phyloP scores from a whole-genome alignment of 805 yeast species.

The Jamesozyma rosinii region DNA sequence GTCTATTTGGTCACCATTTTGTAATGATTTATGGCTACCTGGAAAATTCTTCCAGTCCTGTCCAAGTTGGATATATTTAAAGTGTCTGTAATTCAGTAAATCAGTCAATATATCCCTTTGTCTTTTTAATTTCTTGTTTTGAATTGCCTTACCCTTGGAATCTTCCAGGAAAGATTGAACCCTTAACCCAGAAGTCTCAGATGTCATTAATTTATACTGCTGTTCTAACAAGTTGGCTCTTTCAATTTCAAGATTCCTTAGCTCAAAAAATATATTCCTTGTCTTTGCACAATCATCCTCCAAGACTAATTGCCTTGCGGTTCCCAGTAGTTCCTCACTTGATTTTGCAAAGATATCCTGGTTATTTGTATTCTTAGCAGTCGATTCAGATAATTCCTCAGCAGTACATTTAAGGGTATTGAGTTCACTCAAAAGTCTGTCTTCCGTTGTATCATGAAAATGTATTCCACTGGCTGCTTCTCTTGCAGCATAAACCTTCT shows the following conservation, averaged over 20 bases:
- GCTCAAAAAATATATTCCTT: constrained; percentile 13
- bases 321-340: constrained; percentile 20
- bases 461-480: constrained; percentile 44
- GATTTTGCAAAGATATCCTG: not conserved
- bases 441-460: constrained; percentile 35
- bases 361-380: constrained; percentile 1
- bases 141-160: constrained; percentile 6
- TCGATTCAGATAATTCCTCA: not conserved
- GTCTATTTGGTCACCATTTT: constrained; percentile 1
- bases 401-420: constrained; percentile 27
- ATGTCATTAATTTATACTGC: constrained; percentile 9
- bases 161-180: constrained; percentile 9
- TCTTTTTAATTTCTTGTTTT: constrained; percentile 12
- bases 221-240: constrained; percentile 16
- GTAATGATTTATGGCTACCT: not conserved
- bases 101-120: constrained; percentile 23
- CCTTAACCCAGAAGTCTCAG: constrained; percentile 10
- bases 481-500: constrained; percentile 46
- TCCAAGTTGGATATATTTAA: constrained; percentile 13
- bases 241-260: constrained; percentile 23
- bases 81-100: constrained; percentile 17
- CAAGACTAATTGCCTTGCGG: constrained; percentile 30
- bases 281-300: constrained; percentile 23
- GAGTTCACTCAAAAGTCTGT: constrained; percentile 34
- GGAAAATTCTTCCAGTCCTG: constrained; percentile 15